Percentiles rank a stretch among this genome's conserved stretches.
These are phyloP conservation scores for Cyclospora cayetanensis DNA, from an alignment of 169 alveolate genomes.

Conservation along the genomic window DNA sequence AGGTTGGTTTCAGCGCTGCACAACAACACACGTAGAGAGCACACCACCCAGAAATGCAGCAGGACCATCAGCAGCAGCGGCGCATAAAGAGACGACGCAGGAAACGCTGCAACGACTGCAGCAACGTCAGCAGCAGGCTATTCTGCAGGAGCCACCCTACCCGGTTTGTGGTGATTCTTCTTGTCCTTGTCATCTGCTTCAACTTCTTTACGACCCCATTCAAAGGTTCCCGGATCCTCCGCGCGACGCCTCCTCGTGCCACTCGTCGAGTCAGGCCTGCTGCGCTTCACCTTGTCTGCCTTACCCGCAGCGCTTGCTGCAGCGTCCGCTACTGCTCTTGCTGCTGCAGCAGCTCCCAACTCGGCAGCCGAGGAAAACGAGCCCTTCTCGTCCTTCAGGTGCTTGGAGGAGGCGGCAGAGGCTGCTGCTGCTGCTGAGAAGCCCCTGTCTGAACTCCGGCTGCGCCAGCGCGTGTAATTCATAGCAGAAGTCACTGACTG, in stretches of 20 bases:
- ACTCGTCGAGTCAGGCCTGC: not conserved
- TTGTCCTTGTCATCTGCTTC: not conserved
- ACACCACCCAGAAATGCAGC: not conserved
- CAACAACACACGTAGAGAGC: not conserved
- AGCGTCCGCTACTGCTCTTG: not conserved
- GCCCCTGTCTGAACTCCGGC: not conserved
- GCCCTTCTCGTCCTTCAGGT: not conserved
- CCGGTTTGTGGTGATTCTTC: not conserved
- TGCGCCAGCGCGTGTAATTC: not conserved
- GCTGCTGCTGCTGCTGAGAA: not conserved
- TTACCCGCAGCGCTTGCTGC: not conserved
- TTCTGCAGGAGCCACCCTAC: not conserved
- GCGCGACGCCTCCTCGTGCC: not conserved
- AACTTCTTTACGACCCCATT: not conserved
- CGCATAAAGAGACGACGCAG: not conserved
- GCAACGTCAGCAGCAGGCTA: not conserved
- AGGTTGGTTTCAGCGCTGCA: constrained; percentile 73
- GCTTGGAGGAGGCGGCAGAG: not conserved
- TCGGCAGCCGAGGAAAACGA: not conserved
- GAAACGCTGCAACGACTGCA: not conserved
- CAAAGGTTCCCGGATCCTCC: not conserved
- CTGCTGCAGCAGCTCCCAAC: not conserved
- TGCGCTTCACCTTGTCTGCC: not conserved
- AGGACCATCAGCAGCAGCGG: not conserved
- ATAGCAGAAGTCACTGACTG: not conserved